phyloP scores from a whole-genome alignment of 129 eudicot species.

The Tagetes patula region DNA sequence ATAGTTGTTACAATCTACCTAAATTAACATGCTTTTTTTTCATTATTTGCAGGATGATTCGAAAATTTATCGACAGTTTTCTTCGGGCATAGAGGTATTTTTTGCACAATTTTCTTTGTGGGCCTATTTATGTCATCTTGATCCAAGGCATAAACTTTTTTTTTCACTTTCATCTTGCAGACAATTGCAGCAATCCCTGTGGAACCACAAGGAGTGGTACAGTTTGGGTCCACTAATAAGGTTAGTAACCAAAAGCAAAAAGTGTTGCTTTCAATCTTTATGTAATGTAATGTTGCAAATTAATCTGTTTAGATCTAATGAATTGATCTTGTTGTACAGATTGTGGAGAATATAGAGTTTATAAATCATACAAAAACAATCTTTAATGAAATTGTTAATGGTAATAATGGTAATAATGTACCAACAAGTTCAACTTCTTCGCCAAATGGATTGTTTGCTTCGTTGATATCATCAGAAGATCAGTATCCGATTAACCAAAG shows the following conservation, averaged over 20 bases:
- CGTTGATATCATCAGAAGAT: conserved; percentile 44
- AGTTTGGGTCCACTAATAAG: conserved; percentile 83
- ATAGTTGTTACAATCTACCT: not conserved
- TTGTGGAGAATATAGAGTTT: conserved; percentile 53
- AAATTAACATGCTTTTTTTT: not conserved
- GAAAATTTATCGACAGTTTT: conserved; percentile 50
- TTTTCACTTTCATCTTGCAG: conserved; percentile 47
- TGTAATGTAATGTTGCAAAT: not conserved
- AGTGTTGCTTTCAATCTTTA: not conserved
- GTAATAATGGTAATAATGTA: conserved; percentile 18
- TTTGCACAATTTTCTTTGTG: not conserved
- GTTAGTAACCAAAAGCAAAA: conserved; percentile 40
- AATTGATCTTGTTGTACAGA: conserved; percentile 43
- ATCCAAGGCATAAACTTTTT: conserved; percentile 16
- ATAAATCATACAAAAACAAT: conserved; percentile 50
- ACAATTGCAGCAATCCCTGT: conserved; percentile 81
- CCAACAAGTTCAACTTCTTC: conserved; percentile 39
- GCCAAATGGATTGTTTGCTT: conserved; percentile 40
- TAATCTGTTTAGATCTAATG: conserved; percentile 22
- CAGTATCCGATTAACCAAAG: conserved; percentile 20
- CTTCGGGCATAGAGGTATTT: conserved; percentile 77
- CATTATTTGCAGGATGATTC: conserved; percentile 58
- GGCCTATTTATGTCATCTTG: conserved; percentile 23
- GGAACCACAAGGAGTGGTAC: conserved; percentile 80
- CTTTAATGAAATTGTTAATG: conserved; percentile 41